phyloP scores from a whole-genome alignment of 1,284 basidiomycete species.

The Mycosarcoma mackinlayi region DNA sequence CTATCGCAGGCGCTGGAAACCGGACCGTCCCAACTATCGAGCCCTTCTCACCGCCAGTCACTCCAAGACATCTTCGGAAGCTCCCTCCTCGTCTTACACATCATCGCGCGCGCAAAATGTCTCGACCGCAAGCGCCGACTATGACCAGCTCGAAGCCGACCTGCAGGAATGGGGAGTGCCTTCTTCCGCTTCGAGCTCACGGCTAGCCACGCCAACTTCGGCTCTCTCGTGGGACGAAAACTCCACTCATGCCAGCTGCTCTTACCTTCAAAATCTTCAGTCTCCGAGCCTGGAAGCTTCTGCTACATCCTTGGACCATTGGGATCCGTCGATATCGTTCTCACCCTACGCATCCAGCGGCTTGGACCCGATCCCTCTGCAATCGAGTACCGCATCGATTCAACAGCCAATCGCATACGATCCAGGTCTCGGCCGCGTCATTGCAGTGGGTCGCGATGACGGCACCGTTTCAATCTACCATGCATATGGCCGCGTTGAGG shows the following conservation, averaged over 20 bases:
- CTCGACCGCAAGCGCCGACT: background rate
- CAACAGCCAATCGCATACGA: constrained; percentile 15
- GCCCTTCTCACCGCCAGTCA: constrained; percentile 16
- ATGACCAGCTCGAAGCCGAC: constrained; percentile 29
- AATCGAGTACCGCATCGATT: background rate
- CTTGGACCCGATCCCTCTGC: constrained; percentile 6
- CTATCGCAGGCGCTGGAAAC: constrained; percentile 19
- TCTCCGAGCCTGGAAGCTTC: background rate
- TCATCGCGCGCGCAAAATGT: constrained; percentile 1
- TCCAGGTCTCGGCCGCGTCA: constrained; percentile 29
- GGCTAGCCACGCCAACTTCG: constrained; percentile 19
- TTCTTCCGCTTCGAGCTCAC: constrained; percentile 5
- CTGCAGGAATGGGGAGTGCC: constrained; percentile 38
- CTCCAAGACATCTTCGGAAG: background rate
- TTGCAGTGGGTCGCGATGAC: constrained; percentile 35
- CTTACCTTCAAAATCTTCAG: background rate
- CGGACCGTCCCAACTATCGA: constrained; percentile 38
- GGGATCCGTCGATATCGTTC: constrained; percentile 47
- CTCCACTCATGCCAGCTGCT: constrained; percentile 23
- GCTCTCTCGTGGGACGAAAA: constrained; percentile 48
- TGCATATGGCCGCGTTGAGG: constrained; percentile 34
- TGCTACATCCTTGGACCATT: constrained; percentile 23
- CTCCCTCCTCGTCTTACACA: background rate
- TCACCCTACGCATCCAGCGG: constrained; percentile 29
- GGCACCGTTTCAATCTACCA: constrained; percentile 34